phyloP scores from a whole-genome alignment of 371 early-diverging fungal species.

The Mucor ambiguus region DNA sequence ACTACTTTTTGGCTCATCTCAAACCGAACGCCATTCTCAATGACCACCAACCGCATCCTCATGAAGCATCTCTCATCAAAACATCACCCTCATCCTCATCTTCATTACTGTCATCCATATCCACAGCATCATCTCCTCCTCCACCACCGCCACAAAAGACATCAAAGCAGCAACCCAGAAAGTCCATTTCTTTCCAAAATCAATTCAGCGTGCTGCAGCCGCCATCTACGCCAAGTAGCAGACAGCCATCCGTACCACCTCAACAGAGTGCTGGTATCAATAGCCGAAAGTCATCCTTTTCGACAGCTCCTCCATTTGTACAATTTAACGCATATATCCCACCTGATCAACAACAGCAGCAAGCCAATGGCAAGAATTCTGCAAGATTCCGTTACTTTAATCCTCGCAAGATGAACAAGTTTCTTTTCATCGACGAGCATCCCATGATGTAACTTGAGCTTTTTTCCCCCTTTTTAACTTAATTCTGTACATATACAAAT shows the following conservation, averaged over 20 bases:
- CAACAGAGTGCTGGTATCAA: not conserved
- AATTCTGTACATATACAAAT: not conserved
- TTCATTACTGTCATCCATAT: not conserved
- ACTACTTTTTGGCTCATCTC: conserved; percentile 27
- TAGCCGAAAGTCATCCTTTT: conserved; percentile 18
- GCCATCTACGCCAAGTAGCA: not conserved
- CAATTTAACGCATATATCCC: conserved; percentile 25
- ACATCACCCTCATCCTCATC: not conserved
- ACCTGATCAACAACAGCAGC: conserved; percentile 9
- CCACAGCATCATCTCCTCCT: not conserved
- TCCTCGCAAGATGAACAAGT: conserved; percentile 58
- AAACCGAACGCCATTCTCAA: conserved; percentile 19
- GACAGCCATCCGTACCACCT: conserved; percentile 9
- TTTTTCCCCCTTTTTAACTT: not conserved
- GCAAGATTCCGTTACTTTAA: conserved; percentile 55
- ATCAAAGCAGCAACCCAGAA: conserved; percentile 12
- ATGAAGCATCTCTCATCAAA: not conserved
- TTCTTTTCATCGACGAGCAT: conserved; percentile 55
- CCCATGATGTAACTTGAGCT: conserved; percentile 30
- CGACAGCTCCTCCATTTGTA: conserved; percentile 25
- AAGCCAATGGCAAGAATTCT: conserved; percentile 28
- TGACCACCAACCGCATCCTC: conserved; percentile 10
- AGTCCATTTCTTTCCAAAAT: conserved; percentile 25
- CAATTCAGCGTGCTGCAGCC: conserved; percentile 21
- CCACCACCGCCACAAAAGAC: not conserved